phyloP scores from a whole-genome alignment of 345 rosid genomes.

The Syzygium oleosum region DNA sequence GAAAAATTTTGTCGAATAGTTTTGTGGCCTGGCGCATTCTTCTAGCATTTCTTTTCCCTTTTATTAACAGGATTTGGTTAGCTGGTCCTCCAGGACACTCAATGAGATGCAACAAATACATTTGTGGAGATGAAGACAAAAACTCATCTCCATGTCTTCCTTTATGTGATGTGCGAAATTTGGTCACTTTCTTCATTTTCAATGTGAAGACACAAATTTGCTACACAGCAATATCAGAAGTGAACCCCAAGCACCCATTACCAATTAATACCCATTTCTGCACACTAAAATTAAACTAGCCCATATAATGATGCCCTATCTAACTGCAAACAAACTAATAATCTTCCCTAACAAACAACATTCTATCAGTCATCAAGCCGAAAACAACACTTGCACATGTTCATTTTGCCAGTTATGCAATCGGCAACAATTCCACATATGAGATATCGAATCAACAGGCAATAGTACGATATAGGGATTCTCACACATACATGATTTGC shows the following conservation, averaged over 20 bases:
- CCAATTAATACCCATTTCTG: background rate
- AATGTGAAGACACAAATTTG: background rate
- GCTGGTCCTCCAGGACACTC: background rate
- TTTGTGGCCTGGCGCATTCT: background rate
- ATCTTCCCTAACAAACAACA: background rate
- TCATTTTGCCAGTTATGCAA: background rate
- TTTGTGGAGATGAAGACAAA: background rate
- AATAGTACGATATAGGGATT: background rate
- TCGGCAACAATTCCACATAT: background rate
- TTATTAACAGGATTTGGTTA: background rate
- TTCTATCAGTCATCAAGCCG: background rate
- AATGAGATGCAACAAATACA: background rate
- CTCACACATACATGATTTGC: conserved; percentile 71
- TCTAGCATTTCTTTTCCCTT: background rate
- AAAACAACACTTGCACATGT: background rate
- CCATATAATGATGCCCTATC: background rate
- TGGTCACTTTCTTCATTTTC: background rate
- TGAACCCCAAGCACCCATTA: background rate
- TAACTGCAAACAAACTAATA: background rate
- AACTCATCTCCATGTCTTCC: background rate
- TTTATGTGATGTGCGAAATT: background rate
- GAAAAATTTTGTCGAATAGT: background rate
- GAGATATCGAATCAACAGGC: background rate
- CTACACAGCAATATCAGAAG: background rate
- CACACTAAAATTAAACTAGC: background rate